These are phyloP conservation scores for Gaultheria prostrata DNA, from an alignment of 148 eudicot genomes.

Conservation along the genomic window DNA sequence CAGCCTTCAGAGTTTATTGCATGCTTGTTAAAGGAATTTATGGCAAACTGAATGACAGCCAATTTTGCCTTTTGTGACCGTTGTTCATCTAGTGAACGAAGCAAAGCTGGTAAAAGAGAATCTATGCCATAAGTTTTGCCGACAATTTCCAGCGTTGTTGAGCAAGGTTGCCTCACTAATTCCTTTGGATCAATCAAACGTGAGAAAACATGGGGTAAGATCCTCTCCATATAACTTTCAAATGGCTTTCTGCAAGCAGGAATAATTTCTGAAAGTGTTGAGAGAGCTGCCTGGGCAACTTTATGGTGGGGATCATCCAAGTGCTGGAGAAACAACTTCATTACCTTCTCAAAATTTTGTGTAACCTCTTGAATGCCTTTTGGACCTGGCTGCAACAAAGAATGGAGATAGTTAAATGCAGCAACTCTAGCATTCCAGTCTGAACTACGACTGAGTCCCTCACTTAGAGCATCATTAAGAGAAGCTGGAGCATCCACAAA, in stretches of 20 bases:
- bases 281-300: constrained; percentile 98
- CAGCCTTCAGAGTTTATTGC: constrained; percentile 67
- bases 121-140: constrained; percentile 88
- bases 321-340: constrained; percentile 95
- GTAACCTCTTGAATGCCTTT: constrained; percentile 85
- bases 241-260: constrained; percentile 93
- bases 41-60: constrained; percentile 96
- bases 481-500: constrained; percentile 82
- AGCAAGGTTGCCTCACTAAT: constrained; percentile 87
- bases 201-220: constrained; percentile 91
- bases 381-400: constrained; percentile 82
- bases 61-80: constrained; percentile 96
- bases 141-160: constrained; percentile 79
- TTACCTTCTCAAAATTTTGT: constrained; percentile 94
- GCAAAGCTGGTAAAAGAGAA: constrained; percentile 91
- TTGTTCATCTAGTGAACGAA: constrained; percentile 96
- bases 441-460: constrained; percentile 81
- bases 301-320: constrained; percentile 99
- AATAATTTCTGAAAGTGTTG: constrained; percentile 90
- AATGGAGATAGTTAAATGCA: constrained; percentile 83
- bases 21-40: constrained; percentile 85
- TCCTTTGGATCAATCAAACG: constrained; percentile 94
- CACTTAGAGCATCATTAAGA: constrained; percentile 83
- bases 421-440: constrained; percentile 97
- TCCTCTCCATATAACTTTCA: constrained; percentile 97